Evolutionary conservation across 2,329 filamentous ascomycete species (phyloP), one percentile per base, ranked within the genome.

Genomic region (Sporothrix humicola): DNA sequence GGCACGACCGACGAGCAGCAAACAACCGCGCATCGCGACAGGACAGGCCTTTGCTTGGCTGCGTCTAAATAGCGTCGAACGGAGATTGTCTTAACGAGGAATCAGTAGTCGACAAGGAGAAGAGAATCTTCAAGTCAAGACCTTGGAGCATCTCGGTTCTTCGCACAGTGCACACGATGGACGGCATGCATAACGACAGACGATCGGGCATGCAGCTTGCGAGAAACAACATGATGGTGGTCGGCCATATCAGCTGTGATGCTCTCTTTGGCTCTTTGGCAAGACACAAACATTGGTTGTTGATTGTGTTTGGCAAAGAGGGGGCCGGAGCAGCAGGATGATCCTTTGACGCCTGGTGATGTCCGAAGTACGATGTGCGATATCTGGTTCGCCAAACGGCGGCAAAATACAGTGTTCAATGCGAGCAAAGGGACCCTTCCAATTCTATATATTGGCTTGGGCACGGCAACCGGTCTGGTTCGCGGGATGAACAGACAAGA

Each of bases 21-120:
- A 54, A 46, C 69, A 65, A 63, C 56, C 58, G 69, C 69, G 69
- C 26, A 72, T 72, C 69, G 69, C 58, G 69, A 72, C 46, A 48
- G 69, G 46, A 17, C 48, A 23, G 61, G 31, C 31, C 61, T 66
- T 66, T 9, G 66, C 48, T 42, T 68, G 46, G 44, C 61, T 66
- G 61, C 12, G 23, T 2, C 46, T 31, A 23, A 46, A n/a, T 68
- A 52, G 15, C 15, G 46, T 50, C 65, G 6, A 69, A 54, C 54
- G 37, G 61, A 66, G 46, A 69, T 54, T 69, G 48, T 69, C 48
- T 23, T 7, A 31, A 52, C 13, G 48, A 56, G 12, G 17, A 56
- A 20, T 20, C 15, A 63, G 46, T 2, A 6, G 44, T 37, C 31
- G 31, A n/a, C 31, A 37, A 37, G 31, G 31, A 37, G 31, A 37